Base-by-base conservation (phyloP, 202 grass and related monocot species). In the Setaria italica region DNA sequence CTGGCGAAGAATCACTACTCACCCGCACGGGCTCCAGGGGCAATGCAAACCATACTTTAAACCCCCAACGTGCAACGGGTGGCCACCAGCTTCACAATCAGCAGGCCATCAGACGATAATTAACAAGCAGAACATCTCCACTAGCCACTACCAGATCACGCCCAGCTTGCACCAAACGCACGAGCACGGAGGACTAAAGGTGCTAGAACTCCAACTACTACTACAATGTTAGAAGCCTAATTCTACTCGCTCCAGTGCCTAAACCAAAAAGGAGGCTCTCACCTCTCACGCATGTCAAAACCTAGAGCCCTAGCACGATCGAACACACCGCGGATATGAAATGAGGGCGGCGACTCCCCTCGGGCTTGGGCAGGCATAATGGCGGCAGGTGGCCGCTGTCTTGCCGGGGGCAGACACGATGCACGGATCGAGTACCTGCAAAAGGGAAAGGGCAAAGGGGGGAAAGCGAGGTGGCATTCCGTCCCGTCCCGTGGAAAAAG, bases 301-400 rank as follows among this genome's bases (percentile, higher is more conserved):
- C 84, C 84, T 87, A 75, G 2, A 21, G 50, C 51, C 17, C 72
- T 56, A 76, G 50, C 34, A 56, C 80, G 39, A 41, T 41, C 39
- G 70, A 70, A 34, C 53, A n/a, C 66, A 60, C 41, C 58, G 56
- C 37, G 67, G 72, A 84, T 60, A 85, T 58, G 64, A 76, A 77
- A 91, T 82, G 64, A 72, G 81, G 32, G 65, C 71, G 76, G 46
- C 59, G 62, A 25, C 46, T 75, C 19, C 73, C 13, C 13, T 33
- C 65, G 0, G 67, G 84, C n/a, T 59, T 71, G 5, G 33, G 84
- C 84, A 90, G 65, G 54, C 85, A 85, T 91, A 91, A 88, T 91
- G 77, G 85, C 39, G 58, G 82, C 82, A 82, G 77, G 56, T 91
- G 71, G 82, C 8, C 19, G 11, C 41, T 80, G 85, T 85, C 57